A percentile compares a stretch with the other conserved stretches of the same genome.
These are phyloP conservation scores for Pontederia crassipes DNA, from an alignment of 176 grass and related monocot genomes.

Conservation along the genomic window DNA sequence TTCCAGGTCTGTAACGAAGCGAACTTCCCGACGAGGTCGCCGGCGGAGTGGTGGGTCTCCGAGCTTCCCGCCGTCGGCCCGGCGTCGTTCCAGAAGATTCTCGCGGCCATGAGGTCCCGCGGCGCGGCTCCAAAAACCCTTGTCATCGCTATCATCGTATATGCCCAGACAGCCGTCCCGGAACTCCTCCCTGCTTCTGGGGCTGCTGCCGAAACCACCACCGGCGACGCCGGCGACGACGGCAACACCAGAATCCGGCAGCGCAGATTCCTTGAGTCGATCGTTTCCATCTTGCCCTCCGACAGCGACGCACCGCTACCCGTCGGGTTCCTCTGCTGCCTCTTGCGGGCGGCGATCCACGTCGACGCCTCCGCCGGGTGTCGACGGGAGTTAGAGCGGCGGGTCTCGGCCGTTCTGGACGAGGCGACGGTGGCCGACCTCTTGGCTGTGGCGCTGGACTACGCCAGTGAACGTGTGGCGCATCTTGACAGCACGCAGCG, in stretches of 20 bases:
- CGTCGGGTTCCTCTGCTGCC: constrained; percentile 46
- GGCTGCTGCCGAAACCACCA: not conserved
- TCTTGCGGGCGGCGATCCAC: constrained; percentile 39
- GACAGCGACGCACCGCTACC: constrained; percentile 30
- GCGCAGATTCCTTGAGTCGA: constrained; percentile 27
- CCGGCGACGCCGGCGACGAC: not conserved
- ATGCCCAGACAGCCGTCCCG: constrained; percentile 36
- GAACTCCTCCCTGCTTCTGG: constrained; percentile 2
- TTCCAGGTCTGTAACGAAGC: constrained; percentile 46
- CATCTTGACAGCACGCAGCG: constrained; percentile 50
- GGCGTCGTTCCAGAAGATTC: constrained; percentile 42
- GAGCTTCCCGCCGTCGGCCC: constrained; percentile 38
- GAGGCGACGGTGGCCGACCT: constrained; percentile 41
- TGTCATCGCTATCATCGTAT: constrained; percentile 20
- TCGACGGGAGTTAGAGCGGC: constrained; percentile 51
- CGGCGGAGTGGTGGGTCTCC: constrained; percentile 45
- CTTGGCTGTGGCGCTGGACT: constrained; percentile 36
- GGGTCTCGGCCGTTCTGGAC: constrained; percentile 46
- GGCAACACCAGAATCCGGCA: constrained; percentile 1
- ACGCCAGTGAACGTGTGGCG: constrained; percentile 20
- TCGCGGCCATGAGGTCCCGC: constrained; percentile 34
- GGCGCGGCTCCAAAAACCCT: constrained; percentile 29
- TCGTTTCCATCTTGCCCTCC: constrained; percentile 39
- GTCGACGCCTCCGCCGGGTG: constrained; percentile 18
- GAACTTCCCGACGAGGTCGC: constrained; percentile 32